Conservation (phyloP, 345 rosid genomes). For the Rubroshorea leprosula region DNA sequence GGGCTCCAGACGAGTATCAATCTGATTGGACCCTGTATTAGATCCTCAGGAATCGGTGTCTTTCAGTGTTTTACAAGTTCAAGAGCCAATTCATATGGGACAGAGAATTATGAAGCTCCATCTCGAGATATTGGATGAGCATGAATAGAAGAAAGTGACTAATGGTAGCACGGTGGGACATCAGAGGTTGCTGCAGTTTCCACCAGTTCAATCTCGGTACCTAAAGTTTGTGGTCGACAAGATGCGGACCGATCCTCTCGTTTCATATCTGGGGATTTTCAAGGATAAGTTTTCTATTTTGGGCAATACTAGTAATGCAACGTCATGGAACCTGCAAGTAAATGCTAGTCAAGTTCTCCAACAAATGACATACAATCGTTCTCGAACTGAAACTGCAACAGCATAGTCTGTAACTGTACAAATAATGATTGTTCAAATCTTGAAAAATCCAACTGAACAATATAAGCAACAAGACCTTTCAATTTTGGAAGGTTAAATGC, state of each 20-base stretch:
- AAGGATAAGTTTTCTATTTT: slow-evolving; percentile 39
- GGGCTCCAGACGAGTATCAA: slow-evolving; percentile 38
- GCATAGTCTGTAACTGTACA: slow-evolving; percentile 11
- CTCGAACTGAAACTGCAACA: slow-evolving; percentile 19
- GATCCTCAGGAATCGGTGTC: slow-evolving; percentile 21
- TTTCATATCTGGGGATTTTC: slow-evolving; percentile 62
- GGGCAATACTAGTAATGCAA: slow-evolving; percentile 7
- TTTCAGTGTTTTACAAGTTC: slow-evolving; percentile 61
- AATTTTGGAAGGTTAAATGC: too few species aligned
- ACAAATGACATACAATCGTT: slow-evolving; percentile 19
- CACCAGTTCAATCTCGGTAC: slow-evolving; percentile 33
- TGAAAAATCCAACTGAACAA: too few species aligned
- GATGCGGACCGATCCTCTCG: slow-evolving; percentile 70
- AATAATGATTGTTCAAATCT: not conserved
- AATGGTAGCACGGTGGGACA: slow-evolving; percentile 60
- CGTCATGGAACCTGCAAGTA: slow-evolving; percentile 9
- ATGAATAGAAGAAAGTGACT: slow-evolving; percentile 48
- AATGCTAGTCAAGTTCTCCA: slow-evolving; percentile 24
- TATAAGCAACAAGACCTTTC: too few species aligned
- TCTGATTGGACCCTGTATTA: slow-evolving; percentile 42
- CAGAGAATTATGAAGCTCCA: slow-evolving; percentile 53
- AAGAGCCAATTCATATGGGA: slow-evolving; percentile 69
- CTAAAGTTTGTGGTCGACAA: slow-evolving; percentile 56
- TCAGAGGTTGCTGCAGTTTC: slow-evolving; percentile 61
- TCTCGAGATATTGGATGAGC: slow-evolving; percentile 47